Conservation (phyloP, 306 rosid genomes). For the Carpinus viminea region DNA sequence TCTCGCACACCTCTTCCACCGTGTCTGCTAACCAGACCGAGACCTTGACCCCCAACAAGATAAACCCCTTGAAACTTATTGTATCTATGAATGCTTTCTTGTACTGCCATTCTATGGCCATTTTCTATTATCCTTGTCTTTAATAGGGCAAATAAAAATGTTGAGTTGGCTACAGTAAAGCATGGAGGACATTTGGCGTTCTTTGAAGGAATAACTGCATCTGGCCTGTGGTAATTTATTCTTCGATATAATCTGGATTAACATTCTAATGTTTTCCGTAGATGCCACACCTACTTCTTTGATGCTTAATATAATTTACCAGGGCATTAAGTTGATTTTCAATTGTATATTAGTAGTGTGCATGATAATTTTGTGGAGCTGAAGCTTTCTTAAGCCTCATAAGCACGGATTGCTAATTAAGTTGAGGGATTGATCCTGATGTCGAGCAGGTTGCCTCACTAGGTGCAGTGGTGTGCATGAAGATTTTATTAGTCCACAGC, state of each 20-base stretch:
- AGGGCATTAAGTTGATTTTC: background rate
- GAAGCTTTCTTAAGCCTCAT: background rate
- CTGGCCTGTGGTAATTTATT: slow-evolving; percentile 63
- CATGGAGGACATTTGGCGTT: slow-evolving; percentile 87
- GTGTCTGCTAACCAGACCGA: too few species aligned
- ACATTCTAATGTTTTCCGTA: background rate
- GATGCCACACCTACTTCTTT: background rate
- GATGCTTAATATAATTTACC: background rate
- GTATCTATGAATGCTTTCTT: slow-evolving; percentile 10
- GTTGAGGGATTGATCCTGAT: background rate
- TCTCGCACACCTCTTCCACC: too few species aligned
- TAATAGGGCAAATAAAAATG: slow-evolving; percentile 61
- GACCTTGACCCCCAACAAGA: too few species aligned
- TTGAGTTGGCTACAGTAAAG: slow-evolving; percentile 69
- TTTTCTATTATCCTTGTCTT: slow-evolving; percentile 6
- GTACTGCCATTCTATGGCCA: slow-evolving; percentile 19
- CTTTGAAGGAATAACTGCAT: slow-evolving; percentile 84
- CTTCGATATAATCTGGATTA: background rate
- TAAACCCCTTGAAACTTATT: background rate
- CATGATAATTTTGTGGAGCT: background rate
- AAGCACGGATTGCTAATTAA: background rate
- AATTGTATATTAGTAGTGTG: background rate
- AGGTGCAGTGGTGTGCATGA: background rate
- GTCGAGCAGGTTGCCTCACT: slow-evolving; percentile 2
- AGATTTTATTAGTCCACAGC: background rate